These are phyloP conservation scores for Calophaca sinica DNA, from an alignment of 306 rosid genomes.

Conservation along the genomic window DNA sequence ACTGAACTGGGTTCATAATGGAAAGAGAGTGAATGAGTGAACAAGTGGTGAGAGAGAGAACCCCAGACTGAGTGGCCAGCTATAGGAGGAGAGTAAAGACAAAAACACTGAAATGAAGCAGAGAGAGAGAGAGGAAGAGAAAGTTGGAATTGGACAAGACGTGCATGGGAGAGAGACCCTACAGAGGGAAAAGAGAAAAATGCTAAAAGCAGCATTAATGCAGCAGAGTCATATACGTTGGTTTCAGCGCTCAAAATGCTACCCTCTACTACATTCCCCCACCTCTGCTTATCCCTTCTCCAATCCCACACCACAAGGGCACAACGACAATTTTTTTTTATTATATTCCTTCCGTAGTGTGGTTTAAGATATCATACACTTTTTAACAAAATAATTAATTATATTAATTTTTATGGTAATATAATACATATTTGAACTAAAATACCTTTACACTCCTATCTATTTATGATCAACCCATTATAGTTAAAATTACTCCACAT, in stretches of 20 bases:
- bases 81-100: constrained; percentile 18
- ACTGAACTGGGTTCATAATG: neutral
- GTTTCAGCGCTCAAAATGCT: constrained; percentile 57
- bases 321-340: neutral
- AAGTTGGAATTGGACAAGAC: constrained; percentile 43
- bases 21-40: neutral
- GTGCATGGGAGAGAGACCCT: constrained; percentile 30
- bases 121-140: neutral
- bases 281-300: neutral
- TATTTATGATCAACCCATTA: too few relatives aligned
- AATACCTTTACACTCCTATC: too few relatives aligned
- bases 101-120: constrained; percentile 24
- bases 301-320: neutral
- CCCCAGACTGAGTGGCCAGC: neutral
- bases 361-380: too few relatives aligned
- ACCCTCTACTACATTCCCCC: neutral
- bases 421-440: too few relatives aligned
- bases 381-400: too few relatives aligned
- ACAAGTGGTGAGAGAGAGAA: too few relatives aligned
- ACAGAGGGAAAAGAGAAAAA: constrained; percentile 27
- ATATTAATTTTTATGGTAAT: too few relatives aligned
- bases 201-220: constrained; percentile 8
- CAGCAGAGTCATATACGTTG: constrained; percentile 48
- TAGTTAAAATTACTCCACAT: too few relatives aligned
- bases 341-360: too few relatives aligned